phyloP scores from a whole-genome alignment of 371 early-diverging fungal species.

The Syncephalastrum contaminatum region DNA sequence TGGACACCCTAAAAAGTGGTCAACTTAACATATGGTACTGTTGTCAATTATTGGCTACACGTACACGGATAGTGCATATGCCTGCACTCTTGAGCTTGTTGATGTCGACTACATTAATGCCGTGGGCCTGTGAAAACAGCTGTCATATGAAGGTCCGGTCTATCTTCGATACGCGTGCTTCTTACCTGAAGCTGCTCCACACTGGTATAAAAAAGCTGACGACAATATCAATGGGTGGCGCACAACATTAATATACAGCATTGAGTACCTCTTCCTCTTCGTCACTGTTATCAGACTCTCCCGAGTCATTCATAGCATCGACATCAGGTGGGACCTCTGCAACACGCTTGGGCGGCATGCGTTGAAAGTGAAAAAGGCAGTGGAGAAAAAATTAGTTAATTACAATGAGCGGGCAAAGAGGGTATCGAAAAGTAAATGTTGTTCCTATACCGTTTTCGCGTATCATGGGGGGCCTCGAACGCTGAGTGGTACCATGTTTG shows the following conservation, averaged over 20 bases:
- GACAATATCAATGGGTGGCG: slow-evolving; percentile 15
- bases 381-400: neutral
- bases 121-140: slow-evolving; percentile 37
- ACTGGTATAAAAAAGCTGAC: slow-evolving; percentile 43
- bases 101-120: slow-evolving; percentile 82
- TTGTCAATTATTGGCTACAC: neutral
- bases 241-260: neutral
- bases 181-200: slow-evolving; percentile 48
- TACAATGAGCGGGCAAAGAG: neutral
- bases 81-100: slow-evolving; percentile 81
- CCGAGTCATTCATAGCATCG: neutral
- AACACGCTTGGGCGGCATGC: slow-evolving; percentile 6
- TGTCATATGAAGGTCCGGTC: neutral
- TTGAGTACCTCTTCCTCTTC: neutral
- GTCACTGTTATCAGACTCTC: slow-evolving; percentile 5
- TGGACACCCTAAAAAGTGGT: slow-evolving; percentile 65
- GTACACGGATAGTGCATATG: slow-evolving; percentile 67
- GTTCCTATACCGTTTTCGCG: neutral
- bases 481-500: no score
- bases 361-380: neutral
- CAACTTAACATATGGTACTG: neutral
- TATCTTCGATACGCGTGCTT: no score
- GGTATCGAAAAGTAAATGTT: neutral
- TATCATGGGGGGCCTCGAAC: neutral
- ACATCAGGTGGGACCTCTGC: slow-evolving; percentile 1